Percentiles rank a stretch among this genome's conserved stretches.
phyloP scores from a whole-genome alignment of 345 rosid genomes.

The Reutealis trisperma region DNA sequence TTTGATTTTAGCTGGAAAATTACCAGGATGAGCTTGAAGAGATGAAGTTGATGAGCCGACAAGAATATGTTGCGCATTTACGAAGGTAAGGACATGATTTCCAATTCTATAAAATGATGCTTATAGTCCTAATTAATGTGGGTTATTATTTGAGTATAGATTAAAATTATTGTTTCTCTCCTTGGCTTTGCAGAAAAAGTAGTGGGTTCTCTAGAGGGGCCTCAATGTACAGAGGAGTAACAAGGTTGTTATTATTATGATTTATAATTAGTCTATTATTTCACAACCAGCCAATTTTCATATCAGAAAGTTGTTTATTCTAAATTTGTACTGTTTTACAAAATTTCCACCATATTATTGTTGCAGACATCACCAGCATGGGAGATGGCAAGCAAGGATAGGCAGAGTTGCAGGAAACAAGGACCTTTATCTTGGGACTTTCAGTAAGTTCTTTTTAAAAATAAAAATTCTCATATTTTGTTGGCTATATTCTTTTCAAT shows the following conservation, averaged over 20 bases:
- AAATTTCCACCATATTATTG: not conserved
- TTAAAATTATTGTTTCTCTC: not conserved
- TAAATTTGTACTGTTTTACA: not conserved
- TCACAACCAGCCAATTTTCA: not conserved
- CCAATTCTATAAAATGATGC: not conserved
- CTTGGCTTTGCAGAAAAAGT: slow-evolving; percentile 54
- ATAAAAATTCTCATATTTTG: not conserved
- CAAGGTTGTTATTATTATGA: slow-evolving; percentile 50
- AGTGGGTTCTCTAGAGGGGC: slow-evolving; percentile 91
- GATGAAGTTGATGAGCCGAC: slow-evolving; percentile 82
- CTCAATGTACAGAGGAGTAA: slow-evolving; percentile 84
- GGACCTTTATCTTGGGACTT: slow-evolving; percentile 86
- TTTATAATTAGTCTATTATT: not conserved
- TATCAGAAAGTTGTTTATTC: not conserved
- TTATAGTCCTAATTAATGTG: not conserved
- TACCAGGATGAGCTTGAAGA: slow-evolving; percentile 60
- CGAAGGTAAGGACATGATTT: slow-evolving; percentile 45
- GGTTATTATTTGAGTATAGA: too few species aligned
- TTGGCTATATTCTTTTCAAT: slow-evolving; percentile 6
- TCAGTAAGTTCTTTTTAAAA: slow-evolving; percentile 47
- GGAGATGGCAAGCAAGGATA: slow-evolving; percentile 88
- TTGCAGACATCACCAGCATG: slow-evolving; percentile 78
- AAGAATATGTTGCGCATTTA: slow-evolving; percentile 77
- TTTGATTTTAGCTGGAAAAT: slow-evolving; percentile 52
- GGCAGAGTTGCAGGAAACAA: slow-evolving; percentile 90